Evolutionary conservation across 495 filamentous ascomycete genomes (phyloP), one percentile per base, ranked within the genome.

Genomic region (Coniosporium apollinis): DNA sequence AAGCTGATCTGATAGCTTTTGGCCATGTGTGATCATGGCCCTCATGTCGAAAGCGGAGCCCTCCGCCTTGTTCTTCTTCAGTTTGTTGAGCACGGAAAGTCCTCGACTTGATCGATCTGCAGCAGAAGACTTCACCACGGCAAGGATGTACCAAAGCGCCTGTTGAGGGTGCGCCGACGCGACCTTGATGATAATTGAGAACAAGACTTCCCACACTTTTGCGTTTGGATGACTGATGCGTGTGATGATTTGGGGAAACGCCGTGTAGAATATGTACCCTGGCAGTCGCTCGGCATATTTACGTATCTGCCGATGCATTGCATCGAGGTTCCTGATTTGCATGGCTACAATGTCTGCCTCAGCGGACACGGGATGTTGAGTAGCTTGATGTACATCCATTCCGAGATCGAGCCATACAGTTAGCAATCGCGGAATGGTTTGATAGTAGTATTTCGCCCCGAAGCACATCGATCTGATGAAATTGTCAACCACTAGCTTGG

Each of bases 381-480:
- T 22, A 16, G 69, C 58, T 41, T 76, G 71, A 36, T 75, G 65
- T 30, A 81, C 66, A 30, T 79, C 73, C 5, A 74, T 72, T 3
- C 83, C 86, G 37, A 96, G 67, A 50, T 94, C 89, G 19, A 96
- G 64, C 84, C 89, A 99, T 11, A 99, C 64, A 0, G 91, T 96
- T 17, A 99, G 51, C 15, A 94, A 60, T 33, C 86, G 76, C 8
- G 89, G 89, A 20, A 99, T 60, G 0, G 85, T 93, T 48, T 94
- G 83, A 45, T 86, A 91, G 16, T 92, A 72, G 52, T 96, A 94
- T 58, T 96, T 99, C 24, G 79, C 80, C 5, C 89, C 89, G 49
- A 74, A 86, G 14, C 67, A 70, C 26, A 94, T 65, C 17, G 87
- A 87, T 34, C 89, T 71, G 28, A 93, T 58, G 48, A 87, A 94